Evolutionary conservation across 768 basidiomycete genomes (phyloP), one percentile per base, ranked within the genome.

Genomic region (Tulasnella sp.): DNA sequence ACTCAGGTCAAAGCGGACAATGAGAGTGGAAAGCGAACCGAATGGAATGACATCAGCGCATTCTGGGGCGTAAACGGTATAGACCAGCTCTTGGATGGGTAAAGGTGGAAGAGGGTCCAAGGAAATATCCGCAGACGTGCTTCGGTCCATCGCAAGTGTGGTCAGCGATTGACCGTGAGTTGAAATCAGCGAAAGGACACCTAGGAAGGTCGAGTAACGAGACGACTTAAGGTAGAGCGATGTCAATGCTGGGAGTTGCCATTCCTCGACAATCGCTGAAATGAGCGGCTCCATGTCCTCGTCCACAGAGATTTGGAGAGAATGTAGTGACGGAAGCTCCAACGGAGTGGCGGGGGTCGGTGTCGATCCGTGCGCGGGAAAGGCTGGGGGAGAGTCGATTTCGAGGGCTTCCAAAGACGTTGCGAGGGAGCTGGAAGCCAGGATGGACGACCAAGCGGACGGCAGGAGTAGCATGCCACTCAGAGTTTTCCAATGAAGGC

Each of bases 381-480:
- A 31, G 2, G 2, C 60, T 64, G 60, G 60, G n/a, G 60, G 60
- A 8, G 60, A 64, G 8, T 64, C 60, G 24, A 64, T 28, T 64
- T 64, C 60, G 60, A 64, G 60, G 60, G n/a, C 60, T 31, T 64
- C 60, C 14, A 64, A 64, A 14, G 60, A 64, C 24, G n/a, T 64
- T 31, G 24, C 24, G n/a, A 64, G n/a, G 20, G 60, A 9, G 16
- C 60, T 64, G 12, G 24, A 24, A 64, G 24, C 24, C n/a, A 64
- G 60, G 60, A 64, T 64, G 22, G 60, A 31, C 7, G 24, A 31
- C 60, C 60, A 64, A 31, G 24, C n/a, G 0, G 60, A 64, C 31
- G 60, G 60, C 31, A 64, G 60, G 60, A 64, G 22, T 16, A 31
- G n/a, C 24, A 64, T 64, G n/a, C 60, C 31, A 64, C 60, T 28